phyloP scores from a whole-genome alignment of 257 asterid species.

The Osmanthus fragrans region DNA sequence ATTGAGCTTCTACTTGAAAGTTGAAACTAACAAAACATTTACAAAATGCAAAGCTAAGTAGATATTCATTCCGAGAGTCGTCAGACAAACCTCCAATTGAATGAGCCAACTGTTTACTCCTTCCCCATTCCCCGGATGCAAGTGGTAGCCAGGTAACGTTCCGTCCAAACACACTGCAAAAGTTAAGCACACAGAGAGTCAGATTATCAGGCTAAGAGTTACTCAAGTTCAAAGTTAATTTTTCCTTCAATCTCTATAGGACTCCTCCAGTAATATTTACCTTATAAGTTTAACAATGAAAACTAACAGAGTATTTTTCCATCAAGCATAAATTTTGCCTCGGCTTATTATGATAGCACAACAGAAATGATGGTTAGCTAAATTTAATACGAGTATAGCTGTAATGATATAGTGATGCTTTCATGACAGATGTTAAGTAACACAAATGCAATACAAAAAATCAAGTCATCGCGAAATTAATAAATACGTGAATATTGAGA shows the following conservation, averaged over 20 bases:
- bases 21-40: too few species aligned
- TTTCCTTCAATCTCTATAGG: neutral
- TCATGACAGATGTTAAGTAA: neutral
- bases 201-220: neutral
- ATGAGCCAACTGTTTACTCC: constrained; percentile 94
- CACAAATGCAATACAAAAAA: constrained; percentile 24
- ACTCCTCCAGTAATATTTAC: neutral
- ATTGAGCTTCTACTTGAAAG: too few species aligned
- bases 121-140: constrained; percentile 73
- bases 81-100: constrained; percentile 77
- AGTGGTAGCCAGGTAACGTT: constrained; percentile 85
- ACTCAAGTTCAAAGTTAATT: neutral
- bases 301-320: neutral
- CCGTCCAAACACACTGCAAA: constrained; percentile 93
- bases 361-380: constrained; percentile 16
- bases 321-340: neutral
- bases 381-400: too few species aligned
- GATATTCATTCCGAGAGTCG: neutral
- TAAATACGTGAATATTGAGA: too few species aligned
- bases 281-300: neutral
- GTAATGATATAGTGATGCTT: too few species aligned
- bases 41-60: neutral
- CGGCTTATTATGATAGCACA: constrained; percentile 18
- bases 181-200: constrained; percentile 16
- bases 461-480: constrained; percentile 8